These are phyloP conservation scores for Lojkania enalia DNA, from an alignment of 2,329 filamentous ascomycete species.

Conservation along the genomic window DNA sequence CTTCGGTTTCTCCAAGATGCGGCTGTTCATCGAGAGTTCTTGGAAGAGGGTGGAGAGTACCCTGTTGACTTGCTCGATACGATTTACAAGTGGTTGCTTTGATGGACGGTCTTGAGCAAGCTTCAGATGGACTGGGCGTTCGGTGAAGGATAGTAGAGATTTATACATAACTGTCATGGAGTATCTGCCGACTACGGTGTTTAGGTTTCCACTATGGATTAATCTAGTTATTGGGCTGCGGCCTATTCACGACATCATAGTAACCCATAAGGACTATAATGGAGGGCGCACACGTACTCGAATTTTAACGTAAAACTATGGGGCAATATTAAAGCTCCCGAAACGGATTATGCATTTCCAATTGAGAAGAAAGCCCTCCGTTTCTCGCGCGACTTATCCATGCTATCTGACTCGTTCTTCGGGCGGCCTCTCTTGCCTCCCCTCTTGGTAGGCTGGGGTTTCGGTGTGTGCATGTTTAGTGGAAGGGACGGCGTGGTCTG, in stretches of 20 bases:
- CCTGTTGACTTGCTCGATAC: slow-evolving; percentile 4
- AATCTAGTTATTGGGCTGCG: too few species aligned
- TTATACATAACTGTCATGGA: too few species aligned
- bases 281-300: too few species aligned
- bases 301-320: too few species aligned
- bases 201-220: too few species aligned
- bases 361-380: slow-evolving; percentile 35
- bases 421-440: slow-evolving; percentile 36
- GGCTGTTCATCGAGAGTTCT: neutral
- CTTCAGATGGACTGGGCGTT: too few species aligned
- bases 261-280: too few species aligned
- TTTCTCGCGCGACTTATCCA: slow-evolving; percentile 35
- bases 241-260: too few species aligned
- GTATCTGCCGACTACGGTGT: too few species aligned
- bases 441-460: neutral
- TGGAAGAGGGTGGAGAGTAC: slow-evolving; percentile 6
- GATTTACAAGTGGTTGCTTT: neutral
- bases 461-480: neutral
- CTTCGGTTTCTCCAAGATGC: neutral
- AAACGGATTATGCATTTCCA: neutral
- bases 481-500: slow-evolving; percentile 30
- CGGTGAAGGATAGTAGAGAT: too few species aligned
- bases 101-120: too few species aligned
- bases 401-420: slow-evolving; percentile 24
- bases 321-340: too few species aligned